Evolutionary conservation across 2,329 filamentous ascomycete genomes (phyloP).

Genomic region (Colletotrichum zoysiae): DNA sequence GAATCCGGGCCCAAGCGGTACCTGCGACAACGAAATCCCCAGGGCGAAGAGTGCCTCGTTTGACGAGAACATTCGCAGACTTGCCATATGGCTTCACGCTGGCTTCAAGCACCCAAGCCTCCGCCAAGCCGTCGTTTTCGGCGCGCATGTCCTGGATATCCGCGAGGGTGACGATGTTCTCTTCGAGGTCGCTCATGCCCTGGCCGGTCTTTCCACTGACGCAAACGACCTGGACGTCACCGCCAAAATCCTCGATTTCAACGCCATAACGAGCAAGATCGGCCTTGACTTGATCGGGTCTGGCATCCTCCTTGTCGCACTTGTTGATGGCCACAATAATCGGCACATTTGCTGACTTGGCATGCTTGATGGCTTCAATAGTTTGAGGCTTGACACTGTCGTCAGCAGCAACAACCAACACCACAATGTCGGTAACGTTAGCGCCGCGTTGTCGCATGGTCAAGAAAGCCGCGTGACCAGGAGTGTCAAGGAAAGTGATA

Average conservation of each 20-base stretch:
- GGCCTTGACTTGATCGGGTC: slow-evolving; percentile 86
- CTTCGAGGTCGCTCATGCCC: slow-evolving; percentile 92
- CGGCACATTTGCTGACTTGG: slow-evolving; percentile 85
- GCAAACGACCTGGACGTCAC: slow-evolving; percentile 90
- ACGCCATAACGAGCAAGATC: slow-evolving; percentile 87
- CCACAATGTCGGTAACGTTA: slow-evolving; percentile 95
- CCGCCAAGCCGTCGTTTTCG: slow-evolving; percentile 79
- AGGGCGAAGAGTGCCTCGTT: slow-evolving; percentile 83
- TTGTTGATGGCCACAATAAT: slow-evolving; percentile 99
- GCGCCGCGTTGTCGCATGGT: slow-evolving; percentile 96
- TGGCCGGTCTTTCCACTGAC: slow-evolving; percentile 95
- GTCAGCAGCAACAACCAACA: slow-evolving; percentile 94
- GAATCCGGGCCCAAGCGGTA: slow-evolving; percentile 87
- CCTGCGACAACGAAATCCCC: slow-evolving; percentile 92
- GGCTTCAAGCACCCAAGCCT: slow-evolving; percentile 95
- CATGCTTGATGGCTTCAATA: slow-evolving; percentile 94
- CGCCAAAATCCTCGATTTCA: slow-evolving; percentile 94
- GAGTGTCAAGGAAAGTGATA: slow-evolving; percentile 97
- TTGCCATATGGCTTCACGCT: slow-evolving; percentile 87
- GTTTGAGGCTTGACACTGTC: slow-evolving; percentile 99
- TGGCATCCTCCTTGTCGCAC: slow-evolving; percentile 87
- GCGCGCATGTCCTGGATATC: slow-evolving; percentile 93
- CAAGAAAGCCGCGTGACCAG: slow-evolving; percentile 94
- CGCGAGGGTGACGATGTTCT: slow-evolving; percentile 86
- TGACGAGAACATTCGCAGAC: slow-evolving; percentile 89